These are phyloP conservation scores for Fusarium miscanthi DNA, from an alignment of 2,329 filamentous ascomycete species.

Conservation along the genomic window DNA sequence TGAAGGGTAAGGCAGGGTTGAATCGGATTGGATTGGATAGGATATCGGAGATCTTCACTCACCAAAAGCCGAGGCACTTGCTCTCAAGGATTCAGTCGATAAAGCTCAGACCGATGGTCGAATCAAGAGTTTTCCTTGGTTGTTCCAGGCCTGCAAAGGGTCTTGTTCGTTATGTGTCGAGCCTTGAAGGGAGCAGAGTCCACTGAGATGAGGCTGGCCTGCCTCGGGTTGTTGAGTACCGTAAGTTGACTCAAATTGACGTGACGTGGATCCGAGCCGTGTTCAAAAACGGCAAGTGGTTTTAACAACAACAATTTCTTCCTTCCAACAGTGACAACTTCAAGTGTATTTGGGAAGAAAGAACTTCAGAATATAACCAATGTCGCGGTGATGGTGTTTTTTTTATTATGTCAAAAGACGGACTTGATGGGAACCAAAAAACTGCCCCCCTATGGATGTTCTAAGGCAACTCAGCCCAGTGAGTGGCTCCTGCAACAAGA, in stretches of 20 bases:
- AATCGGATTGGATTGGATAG: constrained; percentile 23
- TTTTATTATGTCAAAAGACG: constrained; percentile 27
- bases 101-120: constrained; percentile 21
- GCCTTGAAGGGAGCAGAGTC: constrained; percentile 8
- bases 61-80: constrained; percentile 38
- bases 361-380: not conserved
- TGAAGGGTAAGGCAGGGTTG: constrained; percentile 13
- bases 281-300: constrained; percentile 20
- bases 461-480: constrained; percentile 20
- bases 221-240: constrained; percentile 13
- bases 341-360: not conserved
- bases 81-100: constrained; percentile 4
- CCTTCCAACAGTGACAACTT: not conserved
- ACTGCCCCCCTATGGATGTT: constrained; percentile 34
- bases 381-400: not conserved
- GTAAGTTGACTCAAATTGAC: constrained; percentile 6
- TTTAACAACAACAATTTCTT: not conserved
- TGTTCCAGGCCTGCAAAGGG: constrained; percentile 1
- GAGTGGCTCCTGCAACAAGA: constrained; percentile 28
- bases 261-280: constrained; percentile 34
- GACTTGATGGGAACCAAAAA: constrained; percentile 31
- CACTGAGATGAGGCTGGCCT: constrained; percentile 30
- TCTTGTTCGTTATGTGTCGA: constrained; percentile 3
- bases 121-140: not conserved
- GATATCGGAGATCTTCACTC: constrained; percentile 26